Percentiles rank a stretch among this genome's conserved stretches.
Evolutionary conservation across 805 yeast species (phyloP).

Genomic region (Suhomyces kilbournensis): DNA sequence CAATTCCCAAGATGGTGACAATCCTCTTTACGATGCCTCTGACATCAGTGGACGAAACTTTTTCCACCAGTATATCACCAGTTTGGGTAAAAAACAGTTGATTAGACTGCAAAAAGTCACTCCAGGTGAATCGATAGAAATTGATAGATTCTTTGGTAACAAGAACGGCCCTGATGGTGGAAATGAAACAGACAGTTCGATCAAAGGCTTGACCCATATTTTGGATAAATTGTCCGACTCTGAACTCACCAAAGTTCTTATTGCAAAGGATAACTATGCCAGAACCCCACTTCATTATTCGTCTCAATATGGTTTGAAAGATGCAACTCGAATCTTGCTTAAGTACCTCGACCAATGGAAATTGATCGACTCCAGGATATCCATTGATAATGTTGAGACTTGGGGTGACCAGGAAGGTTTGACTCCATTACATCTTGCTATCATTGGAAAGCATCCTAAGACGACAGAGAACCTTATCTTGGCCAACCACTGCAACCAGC

Average conservation of each 20-base stretch:
- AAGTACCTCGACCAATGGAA: slow-evolving; percentile 58
- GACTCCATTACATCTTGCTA: slow-evolving; percentile 81
- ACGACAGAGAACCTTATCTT: slow-evolving; percentile 62
- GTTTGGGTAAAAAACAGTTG: slow-evolving; percentile 63
- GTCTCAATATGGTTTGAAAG: slow-evolving; percentile 77
- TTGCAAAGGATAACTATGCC: slow-evolving; percentile 69
- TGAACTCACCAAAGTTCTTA: slow-evolving; percentile 29
- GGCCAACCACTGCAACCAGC: slow-evolving; percentile 38
- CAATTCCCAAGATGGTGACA: slow-evolving; percentile 9
- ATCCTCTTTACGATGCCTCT: slow-evolving; percentile 47
- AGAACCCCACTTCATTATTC: slow-evolving; percentile 90
- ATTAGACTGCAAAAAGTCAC: slow-evolving; percentile 40
- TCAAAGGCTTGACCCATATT: slow-evolving; percentile 58
- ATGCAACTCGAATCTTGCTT: slow-evolving; percentile 56
- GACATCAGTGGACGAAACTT: slow-evolving; percentile 83
- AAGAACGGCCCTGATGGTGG: slow-evolving; percentile 37
- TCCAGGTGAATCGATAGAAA: slow-evolving; percentile 31
- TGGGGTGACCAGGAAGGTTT: slow-evolving; percentile 81
- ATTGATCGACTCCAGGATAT: slow-evolving; percentile 43
- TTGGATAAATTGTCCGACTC: slow-evolving; percentile 43
- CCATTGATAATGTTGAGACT: slow-evolving; percentile 52
- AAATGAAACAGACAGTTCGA: slow-evolving; percentile 49
- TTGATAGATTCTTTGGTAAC: slow-evolving; percentile 24
- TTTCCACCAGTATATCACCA: slow-evolving; percentile 78
- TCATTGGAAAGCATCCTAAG: slow-evolving; percentile 76